Evolutionary conservation across 176 grass and related monocot genomes (phyloP).

Genomic region (Rhynchospora tenuis): DNA sequence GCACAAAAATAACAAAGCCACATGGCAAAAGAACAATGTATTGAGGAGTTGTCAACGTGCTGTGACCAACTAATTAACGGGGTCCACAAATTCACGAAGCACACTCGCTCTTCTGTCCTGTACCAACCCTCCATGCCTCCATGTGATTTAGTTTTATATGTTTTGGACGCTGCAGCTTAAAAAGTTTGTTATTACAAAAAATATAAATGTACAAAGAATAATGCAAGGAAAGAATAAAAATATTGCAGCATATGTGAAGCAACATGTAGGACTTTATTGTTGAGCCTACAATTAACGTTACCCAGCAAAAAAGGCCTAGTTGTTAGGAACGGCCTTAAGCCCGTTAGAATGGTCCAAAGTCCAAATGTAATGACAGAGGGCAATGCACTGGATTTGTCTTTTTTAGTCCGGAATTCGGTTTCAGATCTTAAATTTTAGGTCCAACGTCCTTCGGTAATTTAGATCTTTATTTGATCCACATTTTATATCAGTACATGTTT

Average conservation of each 20-base stretch:
- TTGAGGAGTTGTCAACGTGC: conserved; percentile 5
- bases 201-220: background rate
- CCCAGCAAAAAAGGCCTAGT: background rate
- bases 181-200: background rate
- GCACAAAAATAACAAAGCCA: background rate
- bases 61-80: background rate
- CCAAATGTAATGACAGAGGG: background rate
- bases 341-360: background rate
- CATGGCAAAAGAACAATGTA: background rate
- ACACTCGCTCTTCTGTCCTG: background rate
- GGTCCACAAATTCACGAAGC: background rate
- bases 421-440: no score
- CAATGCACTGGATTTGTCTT: no score
- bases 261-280: no score
- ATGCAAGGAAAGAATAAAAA: background rate
- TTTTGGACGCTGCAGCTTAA: background rate
- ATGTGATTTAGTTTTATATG: background rate
- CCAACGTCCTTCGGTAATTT: no score
- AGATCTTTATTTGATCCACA: no score
- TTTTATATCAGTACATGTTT: no score
- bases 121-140: background rate
- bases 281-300: no score
- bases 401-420: no score
- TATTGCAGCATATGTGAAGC: background rate
- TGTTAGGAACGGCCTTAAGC: background rate